Base-by-base conservation (phyloP, 345 rosid species). In the Erysimum cheiranthoides region DNA sequence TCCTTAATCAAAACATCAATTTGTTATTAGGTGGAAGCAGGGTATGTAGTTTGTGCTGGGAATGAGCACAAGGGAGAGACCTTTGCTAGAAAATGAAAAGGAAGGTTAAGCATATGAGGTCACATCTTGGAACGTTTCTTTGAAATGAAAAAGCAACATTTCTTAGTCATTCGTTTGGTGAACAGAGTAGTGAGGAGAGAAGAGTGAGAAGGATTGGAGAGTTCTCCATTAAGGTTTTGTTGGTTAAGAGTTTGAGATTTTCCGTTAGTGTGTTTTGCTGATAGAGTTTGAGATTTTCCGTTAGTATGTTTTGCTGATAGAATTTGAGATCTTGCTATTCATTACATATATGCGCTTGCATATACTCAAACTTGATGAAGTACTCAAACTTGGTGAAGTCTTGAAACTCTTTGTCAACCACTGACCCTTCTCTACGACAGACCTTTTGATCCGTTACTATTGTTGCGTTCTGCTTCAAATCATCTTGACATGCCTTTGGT, bases 21-120 rank as follows among this genome's bases (percentile, higher is more conserved):
- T 10, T 38, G 49, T 27, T 38, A 66, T 18, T 51, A 95, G 99
- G 93, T 92, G 61, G 99, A 93, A 84, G 88, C 88, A 36, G 93
- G 91, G 38, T 95, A 81, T 79, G 88, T 90, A 13, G 87, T 95
- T 66, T 70, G 87, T 5, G 82, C 82, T 0, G 91, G 97, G 6
- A 65, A 92, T 27, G 99, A 90, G 78, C 80, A 87, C 72, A 95
- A 86, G 80, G 96, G 91, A 70, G 99, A 95, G 74, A 86, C 97
- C 62, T 74, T 95, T 73, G 87, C 96, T 27, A 86, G 88, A 82
- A 92, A 84, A 80, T 89, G 86, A 80, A 80, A 81, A 73, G 85
- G 70, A 84, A 62, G 27, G 39, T 31, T 11, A 52, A 49, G 49
- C 10, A 52, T 54, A 27, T 68, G 73, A 35, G 47, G 7, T 67